These are phyloP conservation scores for Fusarium decemcellulare DNA, from an alignment of 2,329 filamentous ascomycete species.

Conservation along the genomic window DNA sequence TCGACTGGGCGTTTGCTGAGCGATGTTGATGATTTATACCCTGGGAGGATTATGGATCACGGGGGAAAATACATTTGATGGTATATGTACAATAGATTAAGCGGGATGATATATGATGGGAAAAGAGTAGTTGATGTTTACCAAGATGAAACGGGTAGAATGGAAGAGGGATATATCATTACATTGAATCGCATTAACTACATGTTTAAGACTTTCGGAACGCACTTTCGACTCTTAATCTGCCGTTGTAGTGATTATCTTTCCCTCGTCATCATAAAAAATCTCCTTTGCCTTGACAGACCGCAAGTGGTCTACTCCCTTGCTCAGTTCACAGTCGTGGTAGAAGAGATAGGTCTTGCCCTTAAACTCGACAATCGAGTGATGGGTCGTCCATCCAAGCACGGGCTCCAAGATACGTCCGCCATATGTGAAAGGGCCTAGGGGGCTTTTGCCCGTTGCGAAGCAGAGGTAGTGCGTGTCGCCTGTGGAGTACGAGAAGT, in stretches of 20 bases:
- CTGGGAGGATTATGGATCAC: neutral
- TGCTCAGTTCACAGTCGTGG: conserved; percentile 79
- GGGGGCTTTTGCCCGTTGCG: conserved; percentile 73
- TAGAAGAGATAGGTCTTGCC: conserved; percentile 83
- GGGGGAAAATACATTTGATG: neutral
- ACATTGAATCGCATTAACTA: neutral
- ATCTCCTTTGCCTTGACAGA: conserved; percentile 84
- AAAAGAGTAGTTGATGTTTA: neutral
- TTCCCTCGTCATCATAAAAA: conserved; percentile 76
- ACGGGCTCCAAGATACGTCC: conserved; percentile 83
- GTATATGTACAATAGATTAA: conserved; percentile 3
- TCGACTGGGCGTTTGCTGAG: conserved; percentile 60
- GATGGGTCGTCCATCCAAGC: conserved; percentile 85
- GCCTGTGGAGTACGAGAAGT: conserved; percentile 84
- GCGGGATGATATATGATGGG: too few relatives aligned
- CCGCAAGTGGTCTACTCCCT: conserved; percentile 78
- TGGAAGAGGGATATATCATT: neutral
- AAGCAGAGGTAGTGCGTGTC: conserved; percentile 83
- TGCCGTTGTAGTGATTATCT: conserved; percentile 62
- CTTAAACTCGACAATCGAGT: conserved; percentile 81
- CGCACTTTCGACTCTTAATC: conserved; percentile 33
- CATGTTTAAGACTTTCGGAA: neutral
- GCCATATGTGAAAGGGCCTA: conserved; percentile 80
- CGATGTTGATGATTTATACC: conserved; percentile 23
- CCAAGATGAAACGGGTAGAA: neutral